Base-by-base conservation (phyloP, 2,329 filamentous ascomycete species). In the Fusarium concolor region DNA sequence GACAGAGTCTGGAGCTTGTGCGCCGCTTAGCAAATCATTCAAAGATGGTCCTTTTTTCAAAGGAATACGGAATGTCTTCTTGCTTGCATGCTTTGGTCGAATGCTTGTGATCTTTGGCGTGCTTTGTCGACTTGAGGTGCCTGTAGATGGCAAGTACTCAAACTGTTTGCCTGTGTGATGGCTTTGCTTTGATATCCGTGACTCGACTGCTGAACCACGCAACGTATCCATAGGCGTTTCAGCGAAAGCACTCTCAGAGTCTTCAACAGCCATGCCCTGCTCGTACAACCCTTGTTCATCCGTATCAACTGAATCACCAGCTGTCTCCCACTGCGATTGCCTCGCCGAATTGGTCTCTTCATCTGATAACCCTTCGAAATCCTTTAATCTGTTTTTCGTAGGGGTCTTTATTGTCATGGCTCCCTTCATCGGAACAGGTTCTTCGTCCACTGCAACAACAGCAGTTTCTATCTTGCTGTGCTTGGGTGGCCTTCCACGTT, bases 331-430 rank as follows among this genome's bases (percentile, higher is more conserved):
- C 7, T 71, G 65, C 15, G 77, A 33, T 47, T 78, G 76, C 5
- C 71, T 69, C 10, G 74, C 74, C 0, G 77, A 75, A 12, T 68
- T 76, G 8, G 60, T 57, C 6, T 77, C 75, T 0, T 78, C 75
- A 29, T 76, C 77, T 2, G 76, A 76, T 0, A 75, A 26, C 1
- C 64, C 74, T 26, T 75, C 76, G 49, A 78, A 77, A 2, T 76
- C 77, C 14, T 66, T 57, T 18, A 77, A 42, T 9, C 70, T 72
- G 3, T 65, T 64, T 67, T 82, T 81, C 2, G 74, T 70, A 3
- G 80, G 80, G 2, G 76, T 80, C 2, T 76, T 76, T 4, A 81
- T 65, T 43, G 75, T 78, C 71, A 81, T 78, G 6, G 74, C 74
- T 1, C 75, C 73, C 47, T 70, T 74, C 60, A 73, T 78, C 5